These are phyloP conservation scores for Ascochyta lentis DNA, from an alignment of 2,329 filamentous ascomycete genomes.

Conservation along the genomic window DNA sequence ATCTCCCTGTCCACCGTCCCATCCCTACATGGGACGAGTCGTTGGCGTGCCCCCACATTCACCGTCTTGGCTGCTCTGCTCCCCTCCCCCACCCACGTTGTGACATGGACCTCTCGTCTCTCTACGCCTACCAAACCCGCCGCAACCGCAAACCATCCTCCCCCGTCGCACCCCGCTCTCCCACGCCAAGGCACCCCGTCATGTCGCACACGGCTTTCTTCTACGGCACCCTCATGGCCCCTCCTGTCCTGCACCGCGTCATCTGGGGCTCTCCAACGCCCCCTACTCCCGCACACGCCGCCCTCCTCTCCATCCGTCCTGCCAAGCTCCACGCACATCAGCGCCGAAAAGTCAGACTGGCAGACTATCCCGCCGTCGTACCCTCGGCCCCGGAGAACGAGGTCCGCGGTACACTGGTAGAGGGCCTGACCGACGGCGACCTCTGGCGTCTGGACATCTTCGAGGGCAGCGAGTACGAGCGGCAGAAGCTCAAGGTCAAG, in stretches of 20 bases:
- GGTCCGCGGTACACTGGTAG: constrained; percentile 77
- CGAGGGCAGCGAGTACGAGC: constrained; percentile 77
- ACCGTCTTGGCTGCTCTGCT: constrained; percentile 16
- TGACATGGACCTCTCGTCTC: constrained; percentile 17
- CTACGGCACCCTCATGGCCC: constrained; percentile 81
- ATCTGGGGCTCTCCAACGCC: constrained; percentile 69
- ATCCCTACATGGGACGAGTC: no score
- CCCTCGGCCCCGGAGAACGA: constrained; percentile 41
- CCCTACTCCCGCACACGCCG: constrained; percentile 57
- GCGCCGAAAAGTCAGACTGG: constrained; percentile 70
- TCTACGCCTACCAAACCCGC: constrained; percentile 15
- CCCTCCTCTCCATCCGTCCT: constrained; percentile 69
- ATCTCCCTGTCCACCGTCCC: constrained; percentile 19
- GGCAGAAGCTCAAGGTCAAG: constrained; percentile 57
- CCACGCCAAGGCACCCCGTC: background rate
- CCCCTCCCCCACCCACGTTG: background rate
- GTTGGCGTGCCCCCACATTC: background rate
- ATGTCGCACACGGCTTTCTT: constrained; percentile 65
- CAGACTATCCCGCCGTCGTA: constrained; percentile 84
- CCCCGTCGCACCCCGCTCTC: background rate
- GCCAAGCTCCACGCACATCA: constrained; percentile 78
- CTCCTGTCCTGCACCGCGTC: constrained; percentile 83
- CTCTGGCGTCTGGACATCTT: constrained; percentile 79
- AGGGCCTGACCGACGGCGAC: constrained; percentile 79
- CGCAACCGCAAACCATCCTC: background rate